Conservation (phyloP, 75 land plant species). For the Pinus taeda region DNA sequence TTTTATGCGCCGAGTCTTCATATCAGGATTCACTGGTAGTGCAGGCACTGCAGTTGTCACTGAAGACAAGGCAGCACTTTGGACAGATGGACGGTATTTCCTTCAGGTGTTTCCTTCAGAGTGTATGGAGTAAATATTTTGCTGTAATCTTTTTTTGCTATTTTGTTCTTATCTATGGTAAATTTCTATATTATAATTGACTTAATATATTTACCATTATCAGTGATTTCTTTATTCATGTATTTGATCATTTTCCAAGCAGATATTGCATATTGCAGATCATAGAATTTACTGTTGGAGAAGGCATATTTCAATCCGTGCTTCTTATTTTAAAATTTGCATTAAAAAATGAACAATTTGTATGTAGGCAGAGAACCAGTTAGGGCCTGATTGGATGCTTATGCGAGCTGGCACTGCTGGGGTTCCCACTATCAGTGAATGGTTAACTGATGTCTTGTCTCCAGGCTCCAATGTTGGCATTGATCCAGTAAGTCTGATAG, state of each 20-base stretch:
- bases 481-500: slow-evolving; percentile 79
- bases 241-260: neutral
- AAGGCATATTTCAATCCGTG: neutral
- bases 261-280: neutral
- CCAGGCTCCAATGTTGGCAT: slow-evolving; percentile 89
- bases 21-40: slow-evolving; percentile 94
- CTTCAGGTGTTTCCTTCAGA: slow-evolving; percentile 62
- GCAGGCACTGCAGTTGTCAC: slow-evolving; percentile 98
- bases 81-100: slow-evolving; percentile 99
- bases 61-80: slow-evolving; percentile 86
- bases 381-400: slow-evolving; percentile 79
- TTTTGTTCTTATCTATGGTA: neutral
- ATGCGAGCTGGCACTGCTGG: slow-evolving; percentile 90
- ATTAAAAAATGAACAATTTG: neutral
- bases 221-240: neutral
- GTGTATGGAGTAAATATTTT: neutral
- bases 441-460: slow-evolving; percentile 74
- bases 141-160: neutral
- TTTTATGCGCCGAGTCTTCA: slow-evolving; percentile 80
- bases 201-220: neutral
- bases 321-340: neutral
- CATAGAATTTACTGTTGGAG: neutral
- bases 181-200: neutral
- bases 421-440: slow-evolving; percentile 81
- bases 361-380: slow-evolving; percentile 86